Evolutionary conservation across 257 asterid genomes (phyloP).

Genomic region (Solanum ossicruentum): DNA sequence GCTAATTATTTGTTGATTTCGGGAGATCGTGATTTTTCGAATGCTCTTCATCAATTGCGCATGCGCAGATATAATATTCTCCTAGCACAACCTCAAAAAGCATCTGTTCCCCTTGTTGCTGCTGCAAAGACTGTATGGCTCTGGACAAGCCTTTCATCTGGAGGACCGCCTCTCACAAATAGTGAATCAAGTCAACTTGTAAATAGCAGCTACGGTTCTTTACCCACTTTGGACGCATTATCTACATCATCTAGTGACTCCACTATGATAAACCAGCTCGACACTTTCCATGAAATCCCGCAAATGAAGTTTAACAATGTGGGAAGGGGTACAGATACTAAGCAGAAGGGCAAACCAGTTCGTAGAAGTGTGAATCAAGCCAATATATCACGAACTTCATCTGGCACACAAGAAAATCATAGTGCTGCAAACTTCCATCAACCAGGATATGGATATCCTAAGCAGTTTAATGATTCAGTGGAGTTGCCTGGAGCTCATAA

Average conservation of each 20-base stretch:
- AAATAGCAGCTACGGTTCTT: constrained; percentile 27
- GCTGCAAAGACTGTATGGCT: constrained; percentile 96
- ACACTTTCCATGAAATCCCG: constrained; percentile 34
- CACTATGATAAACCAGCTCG: constrained; percentile 33
- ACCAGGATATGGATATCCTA: constrained; percentile 36
- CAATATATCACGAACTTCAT: constrained; percentile 37
- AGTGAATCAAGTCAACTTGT: constrained; percentile 48
- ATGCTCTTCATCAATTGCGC: constrained; percentile 83
- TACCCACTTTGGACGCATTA: constrained; percentile 30
- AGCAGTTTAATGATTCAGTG: constrained; percentile 47
- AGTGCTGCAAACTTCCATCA: constrained; percentile 35
- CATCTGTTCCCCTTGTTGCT: constrained; percentile 75
- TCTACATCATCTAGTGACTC: constrained; percentile 23
- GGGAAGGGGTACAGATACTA: constrained; percentile 68
- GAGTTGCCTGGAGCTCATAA: constrained; percentile 29
- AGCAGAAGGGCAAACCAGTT: constrained; percentile 49
- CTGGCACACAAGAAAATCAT: constrained; percentile 47
- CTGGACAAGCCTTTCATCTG: constrained; percentile 72
- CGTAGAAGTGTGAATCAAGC: constrained; percentile 47
- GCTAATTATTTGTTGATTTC: constrained; percentile 76
- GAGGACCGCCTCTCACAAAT: constrained; percentile 68
- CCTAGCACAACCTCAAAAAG: constrained; percentile 75
- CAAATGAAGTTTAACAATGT: constrained; percentile 46
- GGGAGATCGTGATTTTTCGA: constrained; percentile 90
- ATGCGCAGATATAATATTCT: constrained; percentile 91